Conservation (phyloP, 2,329 filamentous ascomycete genomes). For the Colletotrichum sidae region DNA sequence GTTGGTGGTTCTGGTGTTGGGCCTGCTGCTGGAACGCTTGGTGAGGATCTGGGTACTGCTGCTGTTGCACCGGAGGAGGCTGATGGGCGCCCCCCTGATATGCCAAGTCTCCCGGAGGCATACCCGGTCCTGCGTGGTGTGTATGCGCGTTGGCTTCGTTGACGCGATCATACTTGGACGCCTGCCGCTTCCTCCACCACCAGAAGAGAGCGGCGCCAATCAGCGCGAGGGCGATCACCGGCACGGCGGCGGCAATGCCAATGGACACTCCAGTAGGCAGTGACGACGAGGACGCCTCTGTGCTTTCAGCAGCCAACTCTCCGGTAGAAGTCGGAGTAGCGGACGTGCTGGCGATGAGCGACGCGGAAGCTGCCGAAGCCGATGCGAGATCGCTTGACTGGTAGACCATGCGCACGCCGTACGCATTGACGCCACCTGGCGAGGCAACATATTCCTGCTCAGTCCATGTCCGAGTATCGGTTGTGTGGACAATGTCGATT, state of each 20-base stretch:
- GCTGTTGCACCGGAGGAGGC: conserved; percentile 9
- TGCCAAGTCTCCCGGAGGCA: neutral
- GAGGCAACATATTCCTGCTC: conserved; percentile 24
- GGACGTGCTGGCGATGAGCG: neutral
- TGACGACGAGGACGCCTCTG: neutral
- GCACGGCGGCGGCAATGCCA: conserved; percentile 20
- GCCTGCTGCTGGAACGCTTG: neutral
- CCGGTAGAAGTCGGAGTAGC: neutral
- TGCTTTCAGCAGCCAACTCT: neutral
- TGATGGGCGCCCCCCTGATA: conserved; percentile 3
- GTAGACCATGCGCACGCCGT: conserved; percentile 42
- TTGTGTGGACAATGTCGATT: conserved; percentile 36
- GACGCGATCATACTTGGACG: conserved; percentile 10
- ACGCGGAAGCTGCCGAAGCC: neutral
- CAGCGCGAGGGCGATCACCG: conserved; percentile 10
- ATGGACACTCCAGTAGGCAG: conserved; percentile 7
- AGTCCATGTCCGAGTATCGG: conserved; percentile 33
- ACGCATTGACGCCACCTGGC: conserved; percentile 40
- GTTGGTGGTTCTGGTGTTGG: conserved; percentile 10
- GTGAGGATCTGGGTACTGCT: neutral
- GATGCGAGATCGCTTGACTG: conserved; percentile 38
- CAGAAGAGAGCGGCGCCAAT: conserved; percentile 16
- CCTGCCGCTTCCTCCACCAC: conserved; percentile 30
- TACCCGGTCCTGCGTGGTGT: neutral
- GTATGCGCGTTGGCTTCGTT: neutral